A percentile compares a stretch with the other conserved stretches of the same genome.
Conservation (phyloP, 495 filamentous ascomycete genomes). For the Neurospora sp. region DNA sequence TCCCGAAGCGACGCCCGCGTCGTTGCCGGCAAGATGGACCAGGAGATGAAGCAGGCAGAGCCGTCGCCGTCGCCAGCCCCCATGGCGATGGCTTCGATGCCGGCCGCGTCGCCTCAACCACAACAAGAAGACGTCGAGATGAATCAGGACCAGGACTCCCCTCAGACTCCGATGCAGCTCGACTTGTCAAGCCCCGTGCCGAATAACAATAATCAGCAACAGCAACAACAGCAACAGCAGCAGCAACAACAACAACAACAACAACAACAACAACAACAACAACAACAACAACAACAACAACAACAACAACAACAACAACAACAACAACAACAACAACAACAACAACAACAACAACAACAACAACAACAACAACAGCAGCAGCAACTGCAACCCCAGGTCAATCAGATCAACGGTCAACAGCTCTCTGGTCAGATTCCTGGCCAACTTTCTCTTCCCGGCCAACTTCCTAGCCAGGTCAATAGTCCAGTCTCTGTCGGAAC, state of each 20-base stretch:
- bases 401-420: not conserved
- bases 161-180: not conserved
- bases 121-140: not conserved
- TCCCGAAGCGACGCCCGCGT: not conserved
- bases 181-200: not conserved
- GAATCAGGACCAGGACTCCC: not conserved
- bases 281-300: not conserved
- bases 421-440: not conserved
- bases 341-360: not conserved
- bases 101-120: slow-evolving; percentile 8
- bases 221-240: not conserved
- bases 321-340: not conserved
- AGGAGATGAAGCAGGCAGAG: slow-evolving; percentile 15
- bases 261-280: slow-evolving; percentile 1
- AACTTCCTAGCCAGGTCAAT: not conserved
- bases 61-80: not conserved
- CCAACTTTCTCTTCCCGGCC: not conserved
- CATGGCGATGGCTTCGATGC: slow-evolving; percentile 1
- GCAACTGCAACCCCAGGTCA: not conserved
- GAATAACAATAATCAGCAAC: not conserved
- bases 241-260: slow-evolving; percentile 4
- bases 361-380: not conserved
- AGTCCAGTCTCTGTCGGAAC: not conserved
- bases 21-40: slow-evolving; percentile 11
- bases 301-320: slow-evolving; percentile 3